A percentile compares a stretch with the other conserved stretches of the same genome.
These are phyloP conservation scores for Thielaviopsis populi DNA, from an alignment of 2,329 filamentous ascomycete species.

Conservation along the genomic window DNA sequence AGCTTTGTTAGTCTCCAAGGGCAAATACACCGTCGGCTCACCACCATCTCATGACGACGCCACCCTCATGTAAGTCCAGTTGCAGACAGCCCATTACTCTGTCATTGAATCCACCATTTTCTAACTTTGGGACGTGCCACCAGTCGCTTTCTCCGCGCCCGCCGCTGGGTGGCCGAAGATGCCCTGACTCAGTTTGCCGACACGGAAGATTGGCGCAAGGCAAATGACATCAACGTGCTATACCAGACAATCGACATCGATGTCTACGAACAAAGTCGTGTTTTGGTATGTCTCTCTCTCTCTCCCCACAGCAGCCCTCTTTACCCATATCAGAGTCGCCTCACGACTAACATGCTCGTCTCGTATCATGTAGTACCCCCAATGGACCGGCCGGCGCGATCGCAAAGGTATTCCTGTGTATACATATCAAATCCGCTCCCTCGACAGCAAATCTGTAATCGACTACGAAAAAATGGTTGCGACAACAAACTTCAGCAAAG, in stretches of 20 bases:
- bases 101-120: background rate
- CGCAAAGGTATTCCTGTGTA: constrained; percentile 81
- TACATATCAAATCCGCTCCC: constrained; percentile 70
- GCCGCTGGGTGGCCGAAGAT: constrained; percentile 63
- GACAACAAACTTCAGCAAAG: constrained; percentile 42
- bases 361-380: constrained; percentile 54
- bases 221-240: constrained; percentile 61
- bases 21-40: constrained; percentile 43
- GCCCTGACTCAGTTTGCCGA: constrained; percentile 74
- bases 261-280: constrained; percentile 65
- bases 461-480: constrained; percentile 57
- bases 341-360: background rate
- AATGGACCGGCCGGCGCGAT: constrained; percentile 88
- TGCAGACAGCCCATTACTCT: background rate
- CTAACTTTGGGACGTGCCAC: constrained; percentile 26
- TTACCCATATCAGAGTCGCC: background rate
- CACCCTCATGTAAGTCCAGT: constrained; percentile 45
- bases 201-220: constrained; percentile 73
- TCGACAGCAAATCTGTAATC: constrained; percentile 68
- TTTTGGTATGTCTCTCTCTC: constrained; percentile 42
- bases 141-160: constrained; percentile 73
- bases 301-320: background rate
- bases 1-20: constrained; percentile 45
- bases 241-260: constrained; percentile 78
- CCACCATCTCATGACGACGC: constrained; percentile 56